Evolutionary conservation across 768 basidiomycete species (phyloP).

Genomic region (Amanita inopinata): DNA sequence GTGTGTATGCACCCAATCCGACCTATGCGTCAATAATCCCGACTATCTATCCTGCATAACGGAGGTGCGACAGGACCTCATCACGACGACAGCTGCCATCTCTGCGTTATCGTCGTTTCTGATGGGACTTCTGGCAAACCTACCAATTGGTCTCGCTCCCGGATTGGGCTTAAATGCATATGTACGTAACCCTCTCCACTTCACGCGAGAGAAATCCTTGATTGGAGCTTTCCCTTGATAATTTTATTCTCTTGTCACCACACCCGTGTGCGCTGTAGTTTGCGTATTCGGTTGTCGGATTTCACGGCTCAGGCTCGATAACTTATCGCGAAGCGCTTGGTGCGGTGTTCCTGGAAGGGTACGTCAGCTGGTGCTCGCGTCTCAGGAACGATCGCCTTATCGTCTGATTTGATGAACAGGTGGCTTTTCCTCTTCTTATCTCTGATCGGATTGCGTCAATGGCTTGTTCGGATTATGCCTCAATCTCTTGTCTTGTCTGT

Average conservation of each 20-base stretch:
- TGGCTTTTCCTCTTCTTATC: slow-evolving; percentile 80
- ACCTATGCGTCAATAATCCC: slow-evolving; percentile 44
- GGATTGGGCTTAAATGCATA: slow-evolving; percentile 80
- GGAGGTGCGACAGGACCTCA: slow-evolving; percentile 65
- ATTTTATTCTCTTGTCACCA: no score
- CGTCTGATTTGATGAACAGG: slow-evolving; percentile 23
- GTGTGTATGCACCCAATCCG: slow-evolving; percentile 58
- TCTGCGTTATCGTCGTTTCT: slow-evolving; percentile 66
- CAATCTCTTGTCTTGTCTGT: slow-evolving; percentile 79
- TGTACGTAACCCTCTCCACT: slow-evolving; percentile 38
- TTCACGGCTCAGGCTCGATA: slow-evolving; percentile 66
- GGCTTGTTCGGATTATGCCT: slow-evolving; percentile 84
- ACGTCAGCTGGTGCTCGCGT: slow-evolving; percentile 15
- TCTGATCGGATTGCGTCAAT: slow-evolving; percentile 77
- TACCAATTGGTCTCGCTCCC: slow-evolving; percentile 86
- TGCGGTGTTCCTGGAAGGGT: slow-evolving; percentile 87
- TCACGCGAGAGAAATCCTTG: no score
- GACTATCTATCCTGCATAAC: slow-evolving; percentile 47
- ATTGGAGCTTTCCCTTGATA: no score
- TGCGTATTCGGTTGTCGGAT: slow-evolving; percentile 81
- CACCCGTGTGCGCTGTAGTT: slow-evolving; percentile 60
- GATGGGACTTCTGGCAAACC: slow-evolving; percentile 78
- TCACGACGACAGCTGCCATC: slow-evolving; percentile 74
- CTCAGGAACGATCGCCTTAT: background rate
- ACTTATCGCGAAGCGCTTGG: slow-evolving; percentile 72